Evolutionary conservation across 1,139 yeast genomes (phyloP).

Genomic region (Taiozyma onychis): DNA sequence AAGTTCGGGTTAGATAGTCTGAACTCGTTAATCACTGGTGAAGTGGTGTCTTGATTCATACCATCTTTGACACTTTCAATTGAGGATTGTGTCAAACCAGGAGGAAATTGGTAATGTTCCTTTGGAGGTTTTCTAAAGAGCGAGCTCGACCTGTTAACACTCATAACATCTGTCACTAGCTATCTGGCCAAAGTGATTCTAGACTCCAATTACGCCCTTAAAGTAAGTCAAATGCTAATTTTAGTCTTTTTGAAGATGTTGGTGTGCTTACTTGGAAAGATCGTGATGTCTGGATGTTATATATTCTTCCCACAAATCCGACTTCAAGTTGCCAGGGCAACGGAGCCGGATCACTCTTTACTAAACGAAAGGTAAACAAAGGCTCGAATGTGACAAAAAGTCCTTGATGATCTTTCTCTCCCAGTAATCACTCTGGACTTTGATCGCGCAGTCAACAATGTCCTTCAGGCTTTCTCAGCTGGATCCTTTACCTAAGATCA

Average conservation of each 20-base stretch:
- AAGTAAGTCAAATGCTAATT: not conserved
- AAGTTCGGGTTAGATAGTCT: constrained; percentile 19
- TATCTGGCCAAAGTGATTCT: not conserved
- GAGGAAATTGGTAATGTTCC: not conserved
- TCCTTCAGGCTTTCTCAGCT: constrained; percentile 26
- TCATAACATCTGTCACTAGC: not conserved
- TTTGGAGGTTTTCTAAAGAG: constrained; percentile 4
- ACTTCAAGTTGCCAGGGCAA: not conserved
- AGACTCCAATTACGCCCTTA: not conserved
- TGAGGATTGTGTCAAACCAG: not conserved
- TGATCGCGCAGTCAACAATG: constrained; percentile 7
- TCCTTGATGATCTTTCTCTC: not conserved
- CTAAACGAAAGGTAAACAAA: not conserved
- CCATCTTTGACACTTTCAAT: not conserved
- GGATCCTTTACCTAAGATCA: constrained; percentile 31
- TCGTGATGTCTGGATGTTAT: not conserved
- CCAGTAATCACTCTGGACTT: not conserved
- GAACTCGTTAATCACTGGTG: not conserved
- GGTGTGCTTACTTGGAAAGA: not conserved
- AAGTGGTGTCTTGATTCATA: not conserved
- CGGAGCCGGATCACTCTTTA: not conserved
- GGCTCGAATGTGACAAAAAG: not conserved
- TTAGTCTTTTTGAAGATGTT: not conserved
- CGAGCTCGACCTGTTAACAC: not conserved
- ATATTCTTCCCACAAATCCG: not conserved